Base-by-base conservation (phyloP, 1,284 basidiomycete genomes). In the Sanghuangporus baumii region DNA sequence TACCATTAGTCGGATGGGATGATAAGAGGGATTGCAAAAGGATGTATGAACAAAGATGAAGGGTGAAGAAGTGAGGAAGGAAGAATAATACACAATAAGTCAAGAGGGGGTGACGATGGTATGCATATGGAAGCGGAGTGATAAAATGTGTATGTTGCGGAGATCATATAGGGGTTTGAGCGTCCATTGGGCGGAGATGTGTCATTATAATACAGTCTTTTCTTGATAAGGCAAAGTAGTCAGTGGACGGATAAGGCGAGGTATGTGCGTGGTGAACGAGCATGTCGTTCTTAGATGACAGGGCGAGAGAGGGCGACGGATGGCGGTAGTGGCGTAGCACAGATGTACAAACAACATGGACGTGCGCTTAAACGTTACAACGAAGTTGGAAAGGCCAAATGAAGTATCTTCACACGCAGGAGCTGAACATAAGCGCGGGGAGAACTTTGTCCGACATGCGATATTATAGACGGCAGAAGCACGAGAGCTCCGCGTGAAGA, bases 11-110 rank as follows among this genome's bases (percentile, higher is more conserved):
- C 43, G 43, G 43, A 6, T 16, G 43, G 9, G 43, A 18, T 16
- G 20, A n/a, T n/a, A 51, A 20, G 20, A 16, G 26, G 50, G 9
- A 51, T 23, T 51, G 20, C 18, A 23, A 18, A 37, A 36, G 16
- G 31, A 54, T n/a, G 38, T 31, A 54, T 54, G 31, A 31, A 54
- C 31, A 54, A 8, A n/a, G 52, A 37, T 11, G 7, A 11, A 37
- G 16, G 18, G 16, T n/a, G 52, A 18, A n/a, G 52, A 36, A n/a
- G 37, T 16, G n/a, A 14, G 20, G 18, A 48, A 36, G 31, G 37
- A 37, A 2, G 34, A 54, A 54, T 54, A 54, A 54, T 54, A 54
- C 52, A 54, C 52, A 54, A 54, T 54, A 54, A 54, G 11, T 54
- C 52, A 54, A 54, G 20, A 37, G 43, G 43, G 16, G 43, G 16